Evolutionary conservation across 192 early-diverging fungal species (phyloP).

Genomic region (Dissophora globulifera): DNA sequence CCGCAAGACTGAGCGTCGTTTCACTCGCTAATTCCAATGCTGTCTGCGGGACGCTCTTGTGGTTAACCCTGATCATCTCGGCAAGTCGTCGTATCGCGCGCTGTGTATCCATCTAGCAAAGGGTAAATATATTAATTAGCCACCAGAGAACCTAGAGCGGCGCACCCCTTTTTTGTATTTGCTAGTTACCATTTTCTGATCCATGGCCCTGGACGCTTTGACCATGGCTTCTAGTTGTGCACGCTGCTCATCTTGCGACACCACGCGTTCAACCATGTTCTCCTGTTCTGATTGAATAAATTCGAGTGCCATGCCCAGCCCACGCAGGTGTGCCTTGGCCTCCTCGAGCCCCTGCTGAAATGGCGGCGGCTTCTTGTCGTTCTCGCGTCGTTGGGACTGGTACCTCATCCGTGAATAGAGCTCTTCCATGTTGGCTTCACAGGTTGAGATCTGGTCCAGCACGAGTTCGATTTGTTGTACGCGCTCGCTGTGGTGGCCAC

Average conservation of each 20-base stretch:
- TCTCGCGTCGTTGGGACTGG: slow-evolving; percentile 16
- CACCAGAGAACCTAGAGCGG: too few relatives aligned
- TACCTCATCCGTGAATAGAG: slow-evolving; percentile 26
- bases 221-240: slow-evolving; percentile 15
- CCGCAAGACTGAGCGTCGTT: slow-evolving; percentile 2
- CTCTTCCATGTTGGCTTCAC: slow-evolving; percentile 18
- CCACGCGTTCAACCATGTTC: slow-evolving; percentile 37
- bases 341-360: slow-evolving; percentile 36
- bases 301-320: slow-evolving; percentile 23
- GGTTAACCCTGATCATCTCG: slow-evolving; percentile 13
- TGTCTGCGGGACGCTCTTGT: not conserved
- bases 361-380: slow-evolving; percentile 8
- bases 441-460: slow-evolving; percentile 10
- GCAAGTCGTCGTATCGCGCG: not conserved
- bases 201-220: slow-evolving; percentile 14
- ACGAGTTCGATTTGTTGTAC: slow-evolving; percentile 26
- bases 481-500: slow-evolving; percentile 29
- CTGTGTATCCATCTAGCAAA: not conserved
- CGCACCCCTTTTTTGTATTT: not conserved
- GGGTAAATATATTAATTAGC: not conserved
- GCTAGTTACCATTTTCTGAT: slow-evolving; percentile 24
- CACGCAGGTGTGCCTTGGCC: slow-evolving; percentile 25
- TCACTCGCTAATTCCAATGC: slow-evolving; percentile 2
- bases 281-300: slow-evolving; percentile 49
- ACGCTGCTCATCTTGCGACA: slow-evolving; percentile 15